Percentiles rank a stretch among this genome's conserved stretches.
phyloP scores from a whole-genome alignment of 1,284 basidiomycete species.

The Meripilus lineatus region DNA sequence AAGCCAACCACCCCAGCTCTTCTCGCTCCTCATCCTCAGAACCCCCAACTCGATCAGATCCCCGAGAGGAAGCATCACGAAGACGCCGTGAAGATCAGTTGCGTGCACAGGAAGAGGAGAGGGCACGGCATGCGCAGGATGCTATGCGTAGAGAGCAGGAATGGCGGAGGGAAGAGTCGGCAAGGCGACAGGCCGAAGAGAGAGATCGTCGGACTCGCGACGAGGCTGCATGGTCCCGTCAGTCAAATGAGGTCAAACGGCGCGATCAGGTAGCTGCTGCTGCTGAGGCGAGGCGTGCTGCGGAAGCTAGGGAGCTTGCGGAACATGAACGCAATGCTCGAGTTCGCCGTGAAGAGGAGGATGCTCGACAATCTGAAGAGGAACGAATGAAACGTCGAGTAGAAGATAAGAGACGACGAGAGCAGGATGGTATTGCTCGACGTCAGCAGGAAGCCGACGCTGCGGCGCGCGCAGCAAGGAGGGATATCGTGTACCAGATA shows the following conservation, averaged over 20 bases:
- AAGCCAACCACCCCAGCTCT: slow-evolving; percentile 12
- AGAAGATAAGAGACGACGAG: slow-evolving; percentile 30
- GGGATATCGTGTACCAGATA: slow-evolving; percentile 16
- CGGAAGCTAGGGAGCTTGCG: slow-evolving; percentile 22
- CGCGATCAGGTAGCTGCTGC: slow-evolving; percentile 20
- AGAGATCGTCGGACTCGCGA: slow-evolving; percentile 18
- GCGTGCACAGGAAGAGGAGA: slow-evolving; percentile 26
- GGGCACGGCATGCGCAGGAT: slow-evolving; percentile 34
- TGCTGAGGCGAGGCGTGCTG: slow-evolving; percentile 16
- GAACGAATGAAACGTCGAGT: slow-evolving; percentile 22
- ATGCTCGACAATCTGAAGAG: slow-evolving; percentile 20
- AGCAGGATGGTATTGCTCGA: slow-evolving; percentile 43
- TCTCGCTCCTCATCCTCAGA: slow-evolving; percentile 19
- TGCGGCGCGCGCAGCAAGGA: slow-evolving; percentile 29
- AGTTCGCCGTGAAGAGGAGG: slow-evolving; percentile 21
- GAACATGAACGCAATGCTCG: slow-evolving; percentile 22
- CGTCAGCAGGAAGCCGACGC: slow-evolving; percentile 41
- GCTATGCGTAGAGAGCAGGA: slow-evolving; percentile 32
- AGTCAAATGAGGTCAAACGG: slow-evolving; percentile 15
- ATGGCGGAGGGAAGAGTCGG: slow-evolving; percentile 22
- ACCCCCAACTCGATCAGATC: slow-evolving; percentile 18
- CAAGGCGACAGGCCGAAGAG: slow-evolving; percentile 21
- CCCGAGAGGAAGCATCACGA: slow-evolving; percentile 22
- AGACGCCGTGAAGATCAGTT: slow-evolving; percentile 21
- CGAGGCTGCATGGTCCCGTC: slow-evolving; percentile 18